A percentile compares a stretch with the other conserved stretches of the same genome.
phyloP scores from a whole-genome alignment of 2,329 filamentous ascomycete species.

The Magnaporthiopsis rhizophila region DNA sequence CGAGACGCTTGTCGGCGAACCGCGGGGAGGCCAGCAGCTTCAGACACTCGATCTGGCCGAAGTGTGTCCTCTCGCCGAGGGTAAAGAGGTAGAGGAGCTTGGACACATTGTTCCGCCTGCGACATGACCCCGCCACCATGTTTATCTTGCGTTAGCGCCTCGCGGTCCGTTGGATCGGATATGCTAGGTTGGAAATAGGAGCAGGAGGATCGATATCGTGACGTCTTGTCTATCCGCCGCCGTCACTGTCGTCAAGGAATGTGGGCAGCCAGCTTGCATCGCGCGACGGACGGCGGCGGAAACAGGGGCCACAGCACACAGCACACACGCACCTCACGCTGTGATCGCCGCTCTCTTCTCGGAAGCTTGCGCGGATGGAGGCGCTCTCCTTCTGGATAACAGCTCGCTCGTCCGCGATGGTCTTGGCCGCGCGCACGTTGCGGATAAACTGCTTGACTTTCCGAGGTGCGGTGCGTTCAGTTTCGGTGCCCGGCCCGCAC shows the following conservation, averaged over 20 bases:
- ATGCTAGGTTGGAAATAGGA: no score
- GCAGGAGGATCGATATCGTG: background rate
- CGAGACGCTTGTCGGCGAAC: constrained; percentile 94
- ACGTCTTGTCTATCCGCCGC: background rate
- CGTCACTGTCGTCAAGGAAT: background rate
- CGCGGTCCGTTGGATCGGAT: background rate
- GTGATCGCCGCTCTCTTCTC: constrained; percentile 91
- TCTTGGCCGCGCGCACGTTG: constrained; percentile 97
- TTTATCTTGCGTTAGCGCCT: background rate
- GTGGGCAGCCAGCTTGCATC: no score
- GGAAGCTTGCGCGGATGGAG: constrained; percentile 92
- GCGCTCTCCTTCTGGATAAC: constrained; percentile 99
- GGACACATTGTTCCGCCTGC: constrained; percentile 94
- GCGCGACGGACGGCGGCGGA: background rate
- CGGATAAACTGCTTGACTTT: constrained; percentile 99
- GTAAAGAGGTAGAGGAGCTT: constrained; percentile 98
- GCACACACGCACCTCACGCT: constrained; percentile 60
- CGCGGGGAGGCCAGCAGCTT: constrained; percentile 94
- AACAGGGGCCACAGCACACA: background rate
- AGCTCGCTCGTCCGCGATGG: constrained; percentile 95
- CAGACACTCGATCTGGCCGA: constrained; percentile 98
- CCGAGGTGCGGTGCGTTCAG: constrained; percentile 2
- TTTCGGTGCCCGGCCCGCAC: background rate
- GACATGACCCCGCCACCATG: background rate
- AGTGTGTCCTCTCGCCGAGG: constrained; percentile 92